These are phyloP conservation scores for Ogataea methylovora DNA, from an alignment of 805 yeast species.

Conservation along the genomic window DNA sequence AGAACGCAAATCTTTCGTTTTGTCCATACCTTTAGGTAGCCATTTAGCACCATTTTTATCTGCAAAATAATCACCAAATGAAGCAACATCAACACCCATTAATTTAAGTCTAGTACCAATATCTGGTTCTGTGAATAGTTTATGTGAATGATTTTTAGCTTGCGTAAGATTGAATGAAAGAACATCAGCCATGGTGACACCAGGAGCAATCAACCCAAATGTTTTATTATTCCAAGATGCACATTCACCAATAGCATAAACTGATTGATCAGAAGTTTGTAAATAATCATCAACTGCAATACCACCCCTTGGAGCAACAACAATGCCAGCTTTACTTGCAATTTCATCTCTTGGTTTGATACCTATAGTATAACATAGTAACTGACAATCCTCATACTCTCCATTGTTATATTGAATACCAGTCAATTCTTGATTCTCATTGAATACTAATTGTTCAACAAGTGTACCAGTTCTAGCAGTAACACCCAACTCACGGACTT, in stretches of 20 bases:
- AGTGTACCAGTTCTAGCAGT: conserved; percentile 45
- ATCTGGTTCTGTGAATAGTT: conserved; percentile 25
- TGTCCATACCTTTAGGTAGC: conserved; percentile 20
- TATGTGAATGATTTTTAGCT: conserved; percentile 22
- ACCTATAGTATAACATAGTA: conserved; percentile 29
- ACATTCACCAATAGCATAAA: conserved; percentile 30
- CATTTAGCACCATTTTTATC: conserved; percentile 27
- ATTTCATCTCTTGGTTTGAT: conserved; percentile 28
- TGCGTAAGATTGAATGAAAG: conserved; percentile 28
- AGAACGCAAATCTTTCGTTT: conserved; percentile 14
- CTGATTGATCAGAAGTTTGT: conserved; percentile 19
- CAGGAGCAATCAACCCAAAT: conserved; percentile 31
- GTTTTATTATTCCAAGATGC: conserved; percentile 29
- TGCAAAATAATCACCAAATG: conserved; percentile 31
- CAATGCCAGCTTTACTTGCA: conserved; percentile 17
- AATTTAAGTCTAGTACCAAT: conserved; percentile 28
- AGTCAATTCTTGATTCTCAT: conserved; percentile 10
- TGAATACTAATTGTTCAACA: conserved; percentile 36
- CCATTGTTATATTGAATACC: conserved; percentile 23
- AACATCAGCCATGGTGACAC: conserved; percentile 31
- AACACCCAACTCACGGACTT: conserved; percentile 45
- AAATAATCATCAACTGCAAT: conserved; percentile 21
- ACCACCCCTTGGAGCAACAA: conserved; percentile 22
- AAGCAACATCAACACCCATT: conserved; percentile 32
- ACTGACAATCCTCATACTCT: conserved; percentile 21